phyloP scores from a whole-genome alignment of 179 eudicot species.

The Carnegiea gigantea region DNA sequence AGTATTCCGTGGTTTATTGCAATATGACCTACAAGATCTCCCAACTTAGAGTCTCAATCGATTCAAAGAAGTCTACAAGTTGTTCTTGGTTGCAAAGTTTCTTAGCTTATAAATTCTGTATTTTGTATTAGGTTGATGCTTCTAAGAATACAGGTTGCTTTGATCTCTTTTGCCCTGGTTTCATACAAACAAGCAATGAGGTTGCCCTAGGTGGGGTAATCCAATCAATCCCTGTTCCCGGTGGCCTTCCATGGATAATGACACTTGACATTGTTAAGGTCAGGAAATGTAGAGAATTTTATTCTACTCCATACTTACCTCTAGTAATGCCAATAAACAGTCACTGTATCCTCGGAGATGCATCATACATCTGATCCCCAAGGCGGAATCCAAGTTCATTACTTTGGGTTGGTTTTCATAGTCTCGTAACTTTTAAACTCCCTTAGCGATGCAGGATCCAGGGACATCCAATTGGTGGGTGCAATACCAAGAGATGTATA shows the following conservation, averaged over 20 bases:
- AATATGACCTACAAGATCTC: no score
- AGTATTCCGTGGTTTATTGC: no score
- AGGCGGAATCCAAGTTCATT: no score
- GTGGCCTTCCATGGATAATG: slow-evolving; percentile 34
- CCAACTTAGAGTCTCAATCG: no score
- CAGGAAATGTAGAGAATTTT: not conserved
- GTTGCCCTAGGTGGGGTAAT: slow-evolving; percentile 32
- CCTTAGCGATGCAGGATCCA: slow-evolving; percentile 20
- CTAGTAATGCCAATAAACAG: not conserved
- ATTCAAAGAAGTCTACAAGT: no score
- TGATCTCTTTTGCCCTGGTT: slow-evolving; percentile 34
- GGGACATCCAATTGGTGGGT: slow-evolving; percentile 29
- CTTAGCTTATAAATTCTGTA: no score
- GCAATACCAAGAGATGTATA: slow-evolving; percentile 22
- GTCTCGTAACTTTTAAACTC: not conserved
- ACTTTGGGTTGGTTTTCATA: no score
- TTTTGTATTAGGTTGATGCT: slow-evolving; percentile 23
- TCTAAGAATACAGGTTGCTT: slow-evolving; percentile 30
- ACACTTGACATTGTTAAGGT: slow-evolving; percentile 29
- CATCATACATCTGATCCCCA: no score
- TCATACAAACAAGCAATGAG: slow-evolving; percentile 30
- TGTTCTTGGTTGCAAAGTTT: no score
- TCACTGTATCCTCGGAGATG: no score
- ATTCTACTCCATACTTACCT: not conserved
- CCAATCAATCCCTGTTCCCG: slow-evolving; percentile 31